Evolutionary conservation across 805 yeast genomes (phyloP), one percentile per base, ranked within the genome.

Genomic region (Sungouiozyma ichnusensis): DNA sequence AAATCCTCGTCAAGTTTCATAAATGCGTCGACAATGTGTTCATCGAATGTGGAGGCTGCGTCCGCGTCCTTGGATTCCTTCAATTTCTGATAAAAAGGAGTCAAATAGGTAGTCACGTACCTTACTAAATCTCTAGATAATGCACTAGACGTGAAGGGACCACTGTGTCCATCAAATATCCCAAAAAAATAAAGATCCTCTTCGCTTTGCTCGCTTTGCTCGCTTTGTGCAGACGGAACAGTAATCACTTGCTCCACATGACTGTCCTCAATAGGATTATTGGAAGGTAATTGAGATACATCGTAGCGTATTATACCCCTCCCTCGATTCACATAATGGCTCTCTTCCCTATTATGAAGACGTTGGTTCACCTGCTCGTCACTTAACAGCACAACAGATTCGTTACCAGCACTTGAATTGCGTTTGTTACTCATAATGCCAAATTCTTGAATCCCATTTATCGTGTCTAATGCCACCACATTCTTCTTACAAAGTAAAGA

Each of bases 101-200:
- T 82, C 42, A 90, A 68, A 53, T 87, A 94, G 24, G 71, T 68
- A 8, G 87, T 75, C n/a, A 92, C 92, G 50, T 73, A 75, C 43
- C 77, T 76, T 20, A 92, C 77, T 49, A 92, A 68, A 49, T 78
- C 78, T 49, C 86, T 92, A 46, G 94, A 72, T 46, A 92, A 71
- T 58, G 80, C 85, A n/a, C 84, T 74, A 43, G 90, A 78, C 1
- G 98, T 92, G 49, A 85, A 84, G 79, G 94, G 87, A 17, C 98
- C 98, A 3, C 95, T 87, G 63, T 92, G 98, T 11, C 98, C 98
- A 62, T 92, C 98, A 58, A 81, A 90, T 0, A 92, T 77, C 4
- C 97, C 95, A 76, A 94, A 92, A 57, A 92, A 86, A 74, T 84
- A 82, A 83, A 96, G 81, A 60, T 90, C 96, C 1, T 51, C 49